Evolutionary conservation across 495 filamentous ascomycete genomes (phyloP).

Genomic region (Neurospora africana): DNA sequence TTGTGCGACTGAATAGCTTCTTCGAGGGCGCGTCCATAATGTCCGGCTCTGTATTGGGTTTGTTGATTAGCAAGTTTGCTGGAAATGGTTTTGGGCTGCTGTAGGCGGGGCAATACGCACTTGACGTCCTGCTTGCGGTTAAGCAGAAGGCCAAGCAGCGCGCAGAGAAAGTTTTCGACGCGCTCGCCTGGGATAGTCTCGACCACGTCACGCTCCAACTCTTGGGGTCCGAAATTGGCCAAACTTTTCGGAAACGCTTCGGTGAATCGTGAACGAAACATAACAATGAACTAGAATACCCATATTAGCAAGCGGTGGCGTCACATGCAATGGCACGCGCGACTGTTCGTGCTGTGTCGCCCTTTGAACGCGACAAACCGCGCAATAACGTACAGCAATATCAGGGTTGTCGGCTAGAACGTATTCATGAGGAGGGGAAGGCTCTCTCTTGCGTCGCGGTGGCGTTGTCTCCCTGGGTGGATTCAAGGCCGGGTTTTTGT

Average conservation of each 20-base stretch:
- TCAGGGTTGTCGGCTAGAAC: slow-evolving; percentile 78
- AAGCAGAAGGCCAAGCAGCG: slow-evolving; percentile 72
- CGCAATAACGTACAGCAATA: slow-evolving; percentile 62
- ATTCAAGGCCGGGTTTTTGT: slow-evolving; percentile 26
- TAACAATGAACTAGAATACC: slow-evolving; percentile 74
- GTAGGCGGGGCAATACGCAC: slow-evolving; percentile 46
- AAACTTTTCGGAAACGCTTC: slow-evolving; percentile 80
- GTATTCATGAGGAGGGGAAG: slow-evolving; percentile 82
- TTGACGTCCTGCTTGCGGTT: slow-evolving; percentile 98
- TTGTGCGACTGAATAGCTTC: slow-evolving; percentile 82
- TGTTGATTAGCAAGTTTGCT: background rate
- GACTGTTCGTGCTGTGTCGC: slow-evolving; percentile 29
- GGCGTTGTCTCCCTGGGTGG: slow-evolving; percentile 41
- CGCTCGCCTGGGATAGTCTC: slow-evolving; percentile 70
- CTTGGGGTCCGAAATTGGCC: slow-evolving; percentile 84
- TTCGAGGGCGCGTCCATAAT: slow-evolving; percentile 86
- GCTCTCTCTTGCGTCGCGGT: slow-evolving; percentile 61
- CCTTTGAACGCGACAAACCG: slow-evolving; percentile 16
- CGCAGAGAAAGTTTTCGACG: slow-evolving; percentile 81
- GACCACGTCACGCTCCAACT: slow-evolving; percentile 77
- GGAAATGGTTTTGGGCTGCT: background rate
- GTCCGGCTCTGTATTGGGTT: slow-evolving; percentile 49
- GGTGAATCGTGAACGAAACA: slow-evolving; percentile 89
- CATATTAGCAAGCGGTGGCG: slow-evolving; percentile 14
- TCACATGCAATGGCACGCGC: slow-evolving; percentile 25